Conservation (phyloP, 2,329 filamentous ascomycete genomes). For the Talaromyces sp. region DNA sequence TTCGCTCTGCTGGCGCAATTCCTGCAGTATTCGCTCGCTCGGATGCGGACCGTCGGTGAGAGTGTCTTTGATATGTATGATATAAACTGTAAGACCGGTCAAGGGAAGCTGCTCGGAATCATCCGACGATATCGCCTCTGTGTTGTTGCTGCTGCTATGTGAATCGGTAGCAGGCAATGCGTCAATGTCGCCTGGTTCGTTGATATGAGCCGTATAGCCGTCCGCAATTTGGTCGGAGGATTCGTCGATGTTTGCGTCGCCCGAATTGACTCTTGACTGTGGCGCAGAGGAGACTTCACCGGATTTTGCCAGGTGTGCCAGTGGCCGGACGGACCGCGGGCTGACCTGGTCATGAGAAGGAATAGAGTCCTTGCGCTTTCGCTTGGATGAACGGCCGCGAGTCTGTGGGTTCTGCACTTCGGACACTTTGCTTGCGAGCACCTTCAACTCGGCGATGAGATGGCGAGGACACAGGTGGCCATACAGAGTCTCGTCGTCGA, state of each 20-base stretch:
- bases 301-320: slow-evolving; percentile 4
- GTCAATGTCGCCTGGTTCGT: background rate
- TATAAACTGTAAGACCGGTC: slow-evolving; percentile 69
- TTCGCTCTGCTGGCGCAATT: slow-evolving; percentile 63
- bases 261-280: background rate
- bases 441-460: slow-evolving; percentile 70
- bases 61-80: slow-evolving; percentile 92
- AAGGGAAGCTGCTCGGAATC: slow-evolving; percentile 46
- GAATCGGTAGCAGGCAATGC: background rate
- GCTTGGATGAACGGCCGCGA: slow-evolving; percentile 32
- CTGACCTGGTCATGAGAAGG: slow-evolving; percentile 20
- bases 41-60: slow-evolving; percentile 64
- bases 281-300: background rate
- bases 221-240: background rate
- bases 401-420: slow-evolving; percentile 38
- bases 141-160: background rate
- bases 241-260: background rate
- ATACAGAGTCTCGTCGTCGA: slow-evolving; percentile 72
- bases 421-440: slow-evolving; percentile 67
- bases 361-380: slow-evolving; percentile 30
- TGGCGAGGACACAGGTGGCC: slow-evolving; percentile 84
- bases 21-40: slow-evolving; percentile 62
- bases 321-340: slow-evolving; percentile 19
- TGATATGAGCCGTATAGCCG: background rate
- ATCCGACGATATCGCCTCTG: background rate